These are phyloP conservation scores for Sporobolomyces pararoseus DNA, from an alignment of 768 basidiomycete species.

Conservation along the genomic window DNA sequence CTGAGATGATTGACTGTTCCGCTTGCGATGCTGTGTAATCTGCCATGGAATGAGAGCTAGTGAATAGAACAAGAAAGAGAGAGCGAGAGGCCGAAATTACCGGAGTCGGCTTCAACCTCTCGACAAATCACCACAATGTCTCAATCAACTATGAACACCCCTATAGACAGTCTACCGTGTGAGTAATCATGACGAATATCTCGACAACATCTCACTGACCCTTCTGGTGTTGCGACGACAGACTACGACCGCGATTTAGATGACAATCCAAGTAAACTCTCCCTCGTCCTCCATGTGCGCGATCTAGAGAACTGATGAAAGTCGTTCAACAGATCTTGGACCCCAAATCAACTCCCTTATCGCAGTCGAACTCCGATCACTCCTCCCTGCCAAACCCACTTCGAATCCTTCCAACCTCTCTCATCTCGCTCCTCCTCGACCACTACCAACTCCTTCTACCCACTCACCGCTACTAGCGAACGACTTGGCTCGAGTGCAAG, in stretches of 20 bases:
- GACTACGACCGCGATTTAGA: conserved; percentile 26
- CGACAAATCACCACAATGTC: not conserved
- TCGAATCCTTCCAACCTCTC: conserved; percentile 32
- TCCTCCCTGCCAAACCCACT: conserved; percentile 32
- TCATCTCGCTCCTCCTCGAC: conserved; percentile 26
- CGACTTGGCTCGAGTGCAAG: conserved; percentile 38
- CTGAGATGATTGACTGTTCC: conserved; percentile 23
- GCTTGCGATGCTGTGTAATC: not conserved
- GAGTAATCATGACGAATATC: not conserved
- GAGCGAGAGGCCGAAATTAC: not conserved
- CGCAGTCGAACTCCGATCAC: conserved; percentile 39
- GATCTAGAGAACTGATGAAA: not conserved
- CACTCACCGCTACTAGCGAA: conserved; percentile 28
- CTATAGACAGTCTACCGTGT: conserved; percentile 23
- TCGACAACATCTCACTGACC: not conserved
- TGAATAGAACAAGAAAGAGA: not conserved
- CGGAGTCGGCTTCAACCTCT: conserved; percentile 6
- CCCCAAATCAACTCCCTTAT: conserved; percentile 37
- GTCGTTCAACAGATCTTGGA: conserved; percentile 24
- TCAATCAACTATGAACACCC: not conserved
- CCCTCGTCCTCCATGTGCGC: not conserved
- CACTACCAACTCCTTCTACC: conserved; percentile 12
- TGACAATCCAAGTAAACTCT: conserved; percentile 10
- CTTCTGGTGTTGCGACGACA: not conserved
- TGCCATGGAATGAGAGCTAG: not conserved